These are phyloP conservation scores for Leishmania lainsoni DNA, from an alignment of 208 protist species.

Conservation along the genomic window DNA sequence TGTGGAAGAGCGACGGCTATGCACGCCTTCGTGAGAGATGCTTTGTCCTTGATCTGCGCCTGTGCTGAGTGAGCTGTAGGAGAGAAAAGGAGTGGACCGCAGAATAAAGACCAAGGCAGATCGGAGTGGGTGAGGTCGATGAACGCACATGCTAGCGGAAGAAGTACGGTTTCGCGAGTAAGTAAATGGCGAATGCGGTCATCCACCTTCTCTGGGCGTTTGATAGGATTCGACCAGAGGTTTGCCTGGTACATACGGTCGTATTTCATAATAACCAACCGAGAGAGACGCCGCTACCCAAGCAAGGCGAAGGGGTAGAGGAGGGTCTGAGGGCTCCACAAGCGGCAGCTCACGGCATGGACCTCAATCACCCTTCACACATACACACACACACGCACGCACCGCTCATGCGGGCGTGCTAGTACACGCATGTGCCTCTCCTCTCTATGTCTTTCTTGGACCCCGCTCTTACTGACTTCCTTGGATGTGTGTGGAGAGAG, in stretches of 20 bases:
- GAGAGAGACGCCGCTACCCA: not conserved
- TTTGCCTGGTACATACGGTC: not conserved
- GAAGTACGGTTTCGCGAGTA: not conserved
- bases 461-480: not conserved
- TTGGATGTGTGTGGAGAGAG: conserved; percentile 9
- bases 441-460: not conserved
- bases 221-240: not conserved
- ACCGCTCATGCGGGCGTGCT: not conserved
- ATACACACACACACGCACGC: not conserved
- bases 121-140: not conserved
- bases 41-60: not conserved
- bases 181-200: not conserved
- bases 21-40: not conserved
- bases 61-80: not conserved
- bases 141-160: not conserved
- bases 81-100: not conserved
- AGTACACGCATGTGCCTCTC: not conserved
- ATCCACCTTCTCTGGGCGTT: not conserved
- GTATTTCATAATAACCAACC: not conserved
- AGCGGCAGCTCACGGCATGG: not conserved
- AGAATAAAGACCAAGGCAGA: not conserved
- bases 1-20: not conserved
- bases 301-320: not conserved
- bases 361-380: not conserved
- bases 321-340: not conserved